A percentile compares a stretch with the other conserved stretches of the same genome.
Conservation (phyloP, 176 grass and related monocot species). For the Oryza meridionalis region DNA sequence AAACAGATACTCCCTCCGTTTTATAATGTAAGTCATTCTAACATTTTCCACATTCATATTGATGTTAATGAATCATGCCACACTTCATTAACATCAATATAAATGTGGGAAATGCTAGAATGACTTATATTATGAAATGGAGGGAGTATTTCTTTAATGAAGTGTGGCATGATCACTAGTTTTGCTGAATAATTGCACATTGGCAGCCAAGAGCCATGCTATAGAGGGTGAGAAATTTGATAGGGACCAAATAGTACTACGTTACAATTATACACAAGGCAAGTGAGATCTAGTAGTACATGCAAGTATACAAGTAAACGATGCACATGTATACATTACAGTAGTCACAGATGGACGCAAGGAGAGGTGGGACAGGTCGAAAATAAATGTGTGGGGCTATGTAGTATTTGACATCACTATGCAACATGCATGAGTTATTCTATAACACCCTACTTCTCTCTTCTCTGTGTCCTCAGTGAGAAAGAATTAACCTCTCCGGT, state of each 20-base stretch:
- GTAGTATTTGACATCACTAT: background rate
- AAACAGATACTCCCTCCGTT: too few species aligned
- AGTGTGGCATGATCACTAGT: background rate
- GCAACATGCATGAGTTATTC: conserved; percentile 14
- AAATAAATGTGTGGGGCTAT: conserved; percentile 15
- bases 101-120: too few species aligned
- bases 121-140: too few species aligned
- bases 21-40: too few species aligned
- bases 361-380: background rate
- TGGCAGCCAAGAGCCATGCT: background rate
- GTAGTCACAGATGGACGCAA: background rate
- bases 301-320: background rate
- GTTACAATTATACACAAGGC: background rate
- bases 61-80: too few species aligned
- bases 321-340: conserved; percentile 11
- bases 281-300: background rate
- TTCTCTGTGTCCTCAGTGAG: background rate
- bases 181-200: background rate
- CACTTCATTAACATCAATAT: too few species aligned
- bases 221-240: conserved; percentile 1
- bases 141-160: background rate
- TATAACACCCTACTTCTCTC: background rate
- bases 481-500: background rate
- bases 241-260: background rate
- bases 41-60: too few species aligned